phyloP scores from a whole-genome alignment of 2,329 filamentous ascomycete species.

The Alternaria arbusti region DNA sequence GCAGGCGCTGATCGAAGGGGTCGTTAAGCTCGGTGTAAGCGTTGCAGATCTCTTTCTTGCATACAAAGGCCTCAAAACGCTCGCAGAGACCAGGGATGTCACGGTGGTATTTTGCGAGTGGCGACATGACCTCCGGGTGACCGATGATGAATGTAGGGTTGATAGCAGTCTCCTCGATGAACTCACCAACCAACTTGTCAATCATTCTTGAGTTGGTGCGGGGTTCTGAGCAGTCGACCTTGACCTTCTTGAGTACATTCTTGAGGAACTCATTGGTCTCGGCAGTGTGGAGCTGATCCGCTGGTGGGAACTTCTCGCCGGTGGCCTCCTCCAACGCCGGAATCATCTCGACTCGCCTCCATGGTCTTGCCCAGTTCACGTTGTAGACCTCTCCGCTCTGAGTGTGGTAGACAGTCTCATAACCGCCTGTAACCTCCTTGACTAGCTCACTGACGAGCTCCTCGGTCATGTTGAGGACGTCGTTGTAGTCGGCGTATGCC shows the following conservation, averaged over 20 bases:
- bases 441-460: conserved; percentile 90
- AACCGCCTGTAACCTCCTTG: conserved; percentile 84
- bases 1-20: conserved; percentile 83
- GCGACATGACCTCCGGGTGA: conserved; percentile 89
- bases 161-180: conserved; percentile 90
- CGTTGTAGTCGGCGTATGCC: conserved; percentile 72
- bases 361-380: conserved; percentile 95
- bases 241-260: conserved; percentile 81
- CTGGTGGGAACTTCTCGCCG: conserved; percentile 91
- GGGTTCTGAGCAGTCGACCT: conserved; percentile 87
- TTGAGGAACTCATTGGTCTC: conserved; percentile 87
- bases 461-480: conserved; percentile 89
- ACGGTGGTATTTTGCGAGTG: conserved; percentile 94
- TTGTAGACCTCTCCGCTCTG: conserved; percentile 85
- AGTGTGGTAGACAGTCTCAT: conserved; percentile 84
- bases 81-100: conserved; percentile 82
- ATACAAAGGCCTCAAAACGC: conserved; percentile 96
- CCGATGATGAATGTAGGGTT: conserved; percentile 91
- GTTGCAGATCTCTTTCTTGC: conserved; percentile 96
- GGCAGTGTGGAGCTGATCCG: conserved; percentile 85
- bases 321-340: conserved; percentile 86
- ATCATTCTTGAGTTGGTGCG: conserved; percentile 95
- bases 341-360: conserved; percentile 96
- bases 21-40: conserved; percentile 98
- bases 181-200: conserved; percentile 90